Percentiles rank a stretch among this genome's conserved stretches.
Evolutionary conservation across 2,329 filamentous ascomycete genomes (phyloP).

Genomic region (Byssothecium circinans): DNA sequence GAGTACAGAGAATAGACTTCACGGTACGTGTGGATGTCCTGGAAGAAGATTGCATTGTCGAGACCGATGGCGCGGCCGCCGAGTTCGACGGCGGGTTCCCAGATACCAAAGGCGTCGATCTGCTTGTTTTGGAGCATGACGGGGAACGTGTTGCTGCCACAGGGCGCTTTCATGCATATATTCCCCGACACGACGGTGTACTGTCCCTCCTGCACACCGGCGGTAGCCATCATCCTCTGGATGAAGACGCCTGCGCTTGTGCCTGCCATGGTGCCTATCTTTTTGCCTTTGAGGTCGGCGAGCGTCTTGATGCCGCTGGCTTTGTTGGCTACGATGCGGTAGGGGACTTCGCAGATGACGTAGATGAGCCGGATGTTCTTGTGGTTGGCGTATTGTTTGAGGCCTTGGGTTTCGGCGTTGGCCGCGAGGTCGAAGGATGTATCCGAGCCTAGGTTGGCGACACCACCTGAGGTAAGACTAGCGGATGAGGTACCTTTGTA

Average conservation of each 20-base stretch:
- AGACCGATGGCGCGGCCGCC: conserved; percentile 17
- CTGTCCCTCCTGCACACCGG: conserved; percentile 16
- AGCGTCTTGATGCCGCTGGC: conserved; percentile 17
- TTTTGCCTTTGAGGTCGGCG: conserved; percentile 27
- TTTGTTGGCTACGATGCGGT: conserved; percentile 29
- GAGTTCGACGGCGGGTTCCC: conserved; percentile 31
- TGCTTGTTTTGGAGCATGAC: conserved; percentile 13
- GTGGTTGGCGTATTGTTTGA: conserved; percentile 25
- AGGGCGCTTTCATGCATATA: conserved; percentile 26
- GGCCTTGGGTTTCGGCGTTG: conserved; percentile 34
- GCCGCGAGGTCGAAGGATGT: conserved; percentile 26
- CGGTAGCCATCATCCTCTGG: conserved; percentile 20
- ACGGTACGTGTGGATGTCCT: conserved; percentile 25
- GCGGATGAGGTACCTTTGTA: conserved; percentile 21
- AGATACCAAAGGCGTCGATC: conserved; percentile 31
- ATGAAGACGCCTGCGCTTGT: conserved; percentile 24
- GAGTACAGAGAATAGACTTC: conserved; percentile 29
- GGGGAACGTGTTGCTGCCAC: conserved; percentile 20
- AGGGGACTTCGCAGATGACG: conserved; percentile 29
- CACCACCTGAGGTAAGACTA: conserved; percentile 17
- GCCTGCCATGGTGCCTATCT: conserved; percentile 21
- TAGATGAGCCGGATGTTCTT: conserved; percentile 33
- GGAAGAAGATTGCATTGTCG: conserved; percentile 21
- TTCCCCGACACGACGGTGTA: conserved; percentile 21
- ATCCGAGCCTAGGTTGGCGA: conserved; percentile 23